Conservation (phyloP, 2,329 filamentous ascomycete genomes). For the Dactylonectria estremocensis region DNA sequence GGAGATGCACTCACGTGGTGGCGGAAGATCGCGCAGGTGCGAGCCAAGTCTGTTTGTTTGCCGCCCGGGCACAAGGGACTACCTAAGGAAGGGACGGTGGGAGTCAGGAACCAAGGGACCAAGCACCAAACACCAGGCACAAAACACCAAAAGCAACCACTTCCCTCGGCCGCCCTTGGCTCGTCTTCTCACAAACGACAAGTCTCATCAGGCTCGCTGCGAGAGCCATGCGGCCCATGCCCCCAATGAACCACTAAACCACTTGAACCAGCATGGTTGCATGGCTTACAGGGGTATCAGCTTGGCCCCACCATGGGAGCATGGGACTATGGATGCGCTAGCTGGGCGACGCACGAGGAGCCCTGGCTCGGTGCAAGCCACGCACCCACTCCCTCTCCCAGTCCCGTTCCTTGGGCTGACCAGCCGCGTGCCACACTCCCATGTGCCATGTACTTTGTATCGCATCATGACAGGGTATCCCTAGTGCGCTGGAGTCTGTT, state of each 20-base stretch:
- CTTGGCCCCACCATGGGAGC: constrained; percentile 40
- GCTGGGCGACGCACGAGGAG: constrained; percentile 50
- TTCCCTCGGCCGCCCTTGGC: constrained; percentile 3
- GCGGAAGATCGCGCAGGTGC: constrained; percentile 55
- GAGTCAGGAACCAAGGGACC: no score
- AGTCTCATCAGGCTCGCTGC: constrained; percentile 25
- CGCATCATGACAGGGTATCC: constrained; percentile 13
- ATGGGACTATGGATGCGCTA: constrained; percentile 43
- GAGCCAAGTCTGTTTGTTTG: constrained; percentile 42
- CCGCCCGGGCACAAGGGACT: constrained; percentile 16
- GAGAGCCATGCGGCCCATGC: neutral
- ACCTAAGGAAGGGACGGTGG: neutral
- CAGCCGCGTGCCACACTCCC: constrained; percentile 27
- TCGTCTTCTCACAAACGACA: constrained; percentile 26
- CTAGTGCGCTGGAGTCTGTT: constrained; percentile 11
- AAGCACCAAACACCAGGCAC: neutral
- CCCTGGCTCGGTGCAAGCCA: constrained; percentile 48
- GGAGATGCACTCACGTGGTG: constrained; percentile 51
- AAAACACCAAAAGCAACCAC: neutral
- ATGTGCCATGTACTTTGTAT: constrained; percentile 8
- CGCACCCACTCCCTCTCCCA: constrained; percentile 38
- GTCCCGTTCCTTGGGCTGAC: constrained; percentile 38
- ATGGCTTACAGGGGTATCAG: constrained; percentile 25
- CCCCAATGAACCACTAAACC: constrained; percentile 5
- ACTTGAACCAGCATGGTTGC: constrained; percentile 22